Conservation (phyloP, 306 rosid species). For the Elaeagnus macrophylla region DNA sequence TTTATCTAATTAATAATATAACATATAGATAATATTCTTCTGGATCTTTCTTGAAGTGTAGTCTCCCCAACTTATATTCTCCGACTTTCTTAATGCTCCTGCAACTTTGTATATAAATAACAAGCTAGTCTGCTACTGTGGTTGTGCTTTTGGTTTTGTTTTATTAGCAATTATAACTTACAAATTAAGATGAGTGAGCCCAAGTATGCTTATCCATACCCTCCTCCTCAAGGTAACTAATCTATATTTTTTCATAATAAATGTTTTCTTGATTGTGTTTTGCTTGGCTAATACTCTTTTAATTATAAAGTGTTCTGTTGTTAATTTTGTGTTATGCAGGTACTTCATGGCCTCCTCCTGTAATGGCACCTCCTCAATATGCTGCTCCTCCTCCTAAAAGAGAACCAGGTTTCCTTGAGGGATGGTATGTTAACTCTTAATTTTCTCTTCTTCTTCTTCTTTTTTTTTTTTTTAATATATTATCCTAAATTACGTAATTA, state of each 20-base stretch:
- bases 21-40: not conserved
- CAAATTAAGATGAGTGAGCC: slow-evolving; percentile 52
- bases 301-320: not conserved
- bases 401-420: slow-evolving; percentile 61
- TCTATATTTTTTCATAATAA: not conserved
- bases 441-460: not conserved
- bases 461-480: not conserved
- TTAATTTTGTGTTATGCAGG: slow-evolving; percentile 17
- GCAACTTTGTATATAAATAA: not conserved
- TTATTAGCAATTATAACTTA: no score
- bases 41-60: slow-evolving; percentile 6
- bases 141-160: no score
- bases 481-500: not conserved
- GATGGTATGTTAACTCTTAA: slow-evolving; percentile 40
- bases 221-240: slow-evolving; percentile 52
- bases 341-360: slow-evolving; percentile 56
- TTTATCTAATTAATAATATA: no score
- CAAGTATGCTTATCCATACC: slow-evolving; percentile 63
- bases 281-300: no score
- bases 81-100: not conserved
- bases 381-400: slow-evolving; percentile 32
- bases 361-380: slow-evolving; percentile 63
- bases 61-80: not conserved
- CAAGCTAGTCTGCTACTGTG: no score
- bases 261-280: not conserved